Percentiles rank a stretch among this genome's conserved stretches.
These are phyloP conservation scores for Starmerella etchellsii DNA, from an alignment of 805 yeast genomes.

Conservation along the genomic window DNA sequence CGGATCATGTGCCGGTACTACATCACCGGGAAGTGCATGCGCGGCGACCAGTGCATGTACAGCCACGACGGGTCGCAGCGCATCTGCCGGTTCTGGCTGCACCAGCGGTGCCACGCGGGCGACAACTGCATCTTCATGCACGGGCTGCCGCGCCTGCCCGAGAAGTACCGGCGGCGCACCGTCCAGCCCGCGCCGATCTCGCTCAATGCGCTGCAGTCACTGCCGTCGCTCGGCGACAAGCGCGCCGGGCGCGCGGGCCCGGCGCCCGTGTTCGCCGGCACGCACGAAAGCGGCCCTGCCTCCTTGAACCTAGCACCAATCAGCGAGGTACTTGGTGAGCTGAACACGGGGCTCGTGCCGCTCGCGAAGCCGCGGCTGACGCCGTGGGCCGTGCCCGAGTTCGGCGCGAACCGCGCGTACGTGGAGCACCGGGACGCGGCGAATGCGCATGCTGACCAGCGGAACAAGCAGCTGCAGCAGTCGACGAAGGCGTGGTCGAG, in stretches of 20 bases:
- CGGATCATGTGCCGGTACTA: constrained; percentile 33
- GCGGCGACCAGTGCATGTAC: constrained; percentile 34
- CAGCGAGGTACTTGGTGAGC: constrained; percentile 3
- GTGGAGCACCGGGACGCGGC: constrained; percentile 23
- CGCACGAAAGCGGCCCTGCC: background rate
- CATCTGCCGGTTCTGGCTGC: constrained; percentile 37
- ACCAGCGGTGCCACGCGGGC: constrained; percentile 35
- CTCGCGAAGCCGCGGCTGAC: constrained; percentile 13
- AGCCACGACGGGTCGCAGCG: constrained; percentile 34
- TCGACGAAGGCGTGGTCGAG: constrained; percentile 26
- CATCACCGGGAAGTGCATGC: constrained; percentile 32
- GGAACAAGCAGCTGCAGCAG: constrained; percentile 27
- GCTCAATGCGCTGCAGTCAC: constrained; percentile 1
- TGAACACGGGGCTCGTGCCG: constrained; percentile 5
- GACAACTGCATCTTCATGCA: constrained; percentile 33
- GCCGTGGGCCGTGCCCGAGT: constrained; percentile 25
- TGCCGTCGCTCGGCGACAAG: constrained; percentile 15
- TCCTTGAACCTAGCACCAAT: constrained; percentile 1
- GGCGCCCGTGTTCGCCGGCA: background rate
- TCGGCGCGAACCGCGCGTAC: constrained; percentile 21
- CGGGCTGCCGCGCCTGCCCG: constrained; percentile 25
- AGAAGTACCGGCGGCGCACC: constrained; percentile 1
- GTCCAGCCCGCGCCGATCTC: background rate
- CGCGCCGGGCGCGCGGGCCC: background rate
- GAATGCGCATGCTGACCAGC: constrained; percentile 21